phyloP scores from a whole-genome alignment of 2,329 filamentous ascomycete genomes.

The Paecilomyces dactylethromorphus region DNA sequence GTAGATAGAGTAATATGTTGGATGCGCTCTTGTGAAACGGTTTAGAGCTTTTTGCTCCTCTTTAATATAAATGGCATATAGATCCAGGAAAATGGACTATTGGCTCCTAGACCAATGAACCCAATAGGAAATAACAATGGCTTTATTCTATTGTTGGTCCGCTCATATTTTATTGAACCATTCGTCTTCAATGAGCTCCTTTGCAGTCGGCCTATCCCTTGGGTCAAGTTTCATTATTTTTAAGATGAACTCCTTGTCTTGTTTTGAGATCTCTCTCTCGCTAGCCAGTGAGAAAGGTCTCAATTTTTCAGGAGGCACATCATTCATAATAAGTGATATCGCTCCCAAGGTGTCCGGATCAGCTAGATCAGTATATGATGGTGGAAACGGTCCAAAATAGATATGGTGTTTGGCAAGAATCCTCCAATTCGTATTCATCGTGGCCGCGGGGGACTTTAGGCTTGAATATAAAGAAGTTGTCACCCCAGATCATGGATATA shows the following conservation, averaged over 20 bases:
- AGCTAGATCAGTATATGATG: slow-evolving; percentile 17
- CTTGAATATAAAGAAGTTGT: slow-evolving; percentile 13
- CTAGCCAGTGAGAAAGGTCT: slow-evolving; percentile 17
- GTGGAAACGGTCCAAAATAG: slow-evolving; percentile 12
- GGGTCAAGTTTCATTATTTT: slow-evolving; percentile 41
- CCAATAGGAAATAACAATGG: too few relatives aligned
- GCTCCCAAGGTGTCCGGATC: slow-evolving; percentile 5
- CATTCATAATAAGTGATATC: slow-evolving; percentile 6
- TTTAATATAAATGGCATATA: too few relatives aligned
- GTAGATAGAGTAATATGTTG: too few relatives aligned
- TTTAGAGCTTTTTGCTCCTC: too few relatives aligned
- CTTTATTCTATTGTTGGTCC: too few relatives aligned
- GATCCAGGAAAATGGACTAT: too few relatives aligned
- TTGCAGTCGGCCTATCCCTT: slow-evolving; percentile 34
- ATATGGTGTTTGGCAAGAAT: slow-evolving; percentile 12
- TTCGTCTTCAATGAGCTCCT: slow-evolving; percentile 29
- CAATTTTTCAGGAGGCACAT: slow-evolving; percentile 13
- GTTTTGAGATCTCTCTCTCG: slow-evolving; percentile 20
- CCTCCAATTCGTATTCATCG: slow-evolving; percentile 13
- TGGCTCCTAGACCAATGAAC: too few relatives aligned
- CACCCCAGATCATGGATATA: slow-evolving; percentile 11
- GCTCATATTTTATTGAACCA: slow-evolving; percentile 22
- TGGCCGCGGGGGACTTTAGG: slow-evolving; percentile 8
- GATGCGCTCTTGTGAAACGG: too few relatives aligned
- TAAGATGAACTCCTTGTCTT: slow-evolving; percentile 11